Base-by-base conservation (phyloP, 2,329 filamentous ascomycete genomes). In the Boeremia exigua region DNA sequence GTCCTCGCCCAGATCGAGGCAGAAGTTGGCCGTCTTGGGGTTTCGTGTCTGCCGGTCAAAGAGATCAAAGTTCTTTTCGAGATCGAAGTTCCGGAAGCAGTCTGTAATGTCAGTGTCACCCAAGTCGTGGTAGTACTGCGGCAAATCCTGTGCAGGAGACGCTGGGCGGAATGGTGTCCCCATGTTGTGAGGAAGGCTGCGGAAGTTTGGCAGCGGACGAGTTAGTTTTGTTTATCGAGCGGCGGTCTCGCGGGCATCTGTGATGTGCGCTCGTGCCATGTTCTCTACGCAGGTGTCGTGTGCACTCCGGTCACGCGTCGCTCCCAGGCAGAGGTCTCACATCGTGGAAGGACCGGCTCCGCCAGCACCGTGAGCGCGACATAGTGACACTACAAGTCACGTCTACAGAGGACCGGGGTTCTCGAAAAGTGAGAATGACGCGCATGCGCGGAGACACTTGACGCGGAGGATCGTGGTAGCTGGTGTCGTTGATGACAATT, bases 1-100 rank as follows among this genome's bases (percentile, higher is more conserved):
- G 2, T 82, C 73, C 39, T 81, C 79, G 10, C 84, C 84, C 66
- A 89, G 89, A 62, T 88, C 84, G n/a, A 89, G 77, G 29, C 88
- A 81, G 62, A 89, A 89, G 68, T 88, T 89, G 30, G 65, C 73
- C 17, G 81, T 83, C 0, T 68, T 54, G 1, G 74, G 71, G 38
- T 75, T 69, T 12, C 75, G 71, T 4, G 81, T 79, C 36, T 77
- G 70, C 1, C 68, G 42, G 54, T 82, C 73, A 40, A 81, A 79
- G 2, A 72, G 59, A 0, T 78, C 62, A 56, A 85, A 85, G 37
- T 81, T 78, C 0, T 67, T 65, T 3, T 74, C 61, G 29, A 79
- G 62, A 67, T 89, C 86, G 47, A 88, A 84, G 65, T 87, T 73
- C 17, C 72, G 63, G 61, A 87, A 86, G 25, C 70, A 73, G 39